These are phyloP conservation scores for Chimonanthus praecox DNA, from an alignment of 164 flowering plant species.

Conservation along the genomic window DNA sequence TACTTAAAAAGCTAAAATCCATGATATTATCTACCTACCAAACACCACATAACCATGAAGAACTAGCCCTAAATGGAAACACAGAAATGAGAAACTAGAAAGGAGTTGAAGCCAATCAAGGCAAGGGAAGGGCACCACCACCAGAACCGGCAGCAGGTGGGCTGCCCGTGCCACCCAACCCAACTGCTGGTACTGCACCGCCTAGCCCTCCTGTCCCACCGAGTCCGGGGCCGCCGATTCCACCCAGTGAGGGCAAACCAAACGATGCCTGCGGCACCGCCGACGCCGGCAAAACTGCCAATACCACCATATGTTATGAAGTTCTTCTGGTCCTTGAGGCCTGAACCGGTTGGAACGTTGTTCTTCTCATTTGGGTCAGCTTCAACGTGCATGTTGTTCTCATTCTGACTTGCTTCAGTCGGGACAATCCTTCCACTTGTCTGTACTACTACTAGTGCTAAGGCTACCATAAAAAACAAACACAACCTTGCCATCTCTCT, in stretches of 20 bases:
- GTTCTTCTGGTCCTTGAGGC: constrained; percentile 13
- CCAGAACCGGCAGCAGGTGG: no score
- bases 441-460: not conserved
- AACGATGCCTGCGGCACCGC: constrained; percentile 7
- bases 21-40: no score
- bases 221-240: constrained; percentile 1
- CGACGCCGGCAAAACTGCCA: constrained; percentile 4
- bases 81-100: no score
- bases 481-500: constrained; percentile 14
- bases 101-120: no score
- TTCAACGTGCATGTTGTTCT: not conserved
- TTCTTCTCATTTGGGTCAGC: not conserved
- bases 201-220: not conserved
- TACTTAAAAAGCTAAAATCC: no score
- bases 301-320: constrained; percentile 12
- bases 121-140: no score
- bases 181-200: no score
- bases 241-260: constrained; percentile 1
- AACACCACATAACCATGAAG: no score
- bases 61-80: no score
- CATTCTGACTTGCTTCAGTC: not conserved
- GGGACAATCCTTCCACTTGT: not conserved
- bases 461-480: not conserved
- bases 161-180: no score
- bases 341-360: constrained; percentile 1